These are phyloP conservation scores for Aspergillus terreus DNA, from an alignment of 2,329 filamentous ascomycete genomes.

Conservation along the genomic window DNA sequence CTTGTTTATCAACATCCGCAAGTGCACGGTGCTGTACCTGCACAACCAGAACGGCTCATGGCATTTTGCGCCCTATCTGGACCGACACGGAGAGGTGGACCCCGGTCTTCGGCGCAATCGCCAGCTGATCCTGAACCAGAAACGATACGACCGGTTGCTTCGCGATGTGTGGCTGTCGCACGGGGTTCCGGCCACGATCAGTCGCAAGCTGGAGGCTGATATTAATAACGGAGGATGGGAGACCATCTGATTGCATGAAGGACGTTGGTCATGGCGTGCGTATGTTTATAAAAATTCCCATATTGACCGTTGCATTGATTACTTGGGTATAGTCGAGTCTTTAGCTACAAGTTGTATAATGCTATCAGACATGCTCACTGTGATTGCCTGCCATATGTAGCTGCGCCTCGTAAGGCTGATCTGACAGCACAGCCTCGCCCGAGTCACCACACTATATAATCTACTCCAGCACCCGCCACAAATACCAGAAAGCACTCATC, in stretches of 20 bases:
- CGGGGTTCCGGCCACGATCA: slow-evolving; percentile 82
- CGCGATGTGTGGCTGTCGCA: slow-evolving; percentile 83
- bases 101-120: slow-evolving; percentile 82
- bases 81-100: slow-evolving; percentile 93
- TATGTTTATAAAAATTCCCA: not conserved
- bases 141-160: slow-evolving; percentile 83
- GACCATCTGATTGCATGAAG: slow-evolving; percentile 43
- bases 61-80: slow-evolving; percentile 85
- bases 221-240: slow-evolving; percentile 99
- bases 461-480: not conserved
- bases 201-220: slow-evolving; percentile 85
- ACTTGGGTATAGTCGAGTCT: too few species aligned
- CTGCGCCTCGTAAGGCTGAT: too few species aligned
- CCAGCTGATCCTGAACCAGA: slow-evolving; percentile 89
- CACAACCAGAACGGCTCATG: slow-evolving; percentile 80
- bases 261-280: not conserved
- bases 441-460: not conserved
- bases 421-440: not conserved
- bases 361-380: not conserved
- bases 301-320: too few species aligned
- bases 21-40: slow-evolving; percentile 86
- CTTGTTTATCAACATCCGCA: slow-evolving; percentile 94
- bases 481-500: not conserved
- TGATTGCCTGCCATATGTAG: too few species aligned
- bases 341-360: not conserved